Evolutionary conservation across 768 basidiomycete genomes (phyloP), one percentile per base, ranked within the genome.

Genomic region (Leccinum subtestaceum): DNA sequence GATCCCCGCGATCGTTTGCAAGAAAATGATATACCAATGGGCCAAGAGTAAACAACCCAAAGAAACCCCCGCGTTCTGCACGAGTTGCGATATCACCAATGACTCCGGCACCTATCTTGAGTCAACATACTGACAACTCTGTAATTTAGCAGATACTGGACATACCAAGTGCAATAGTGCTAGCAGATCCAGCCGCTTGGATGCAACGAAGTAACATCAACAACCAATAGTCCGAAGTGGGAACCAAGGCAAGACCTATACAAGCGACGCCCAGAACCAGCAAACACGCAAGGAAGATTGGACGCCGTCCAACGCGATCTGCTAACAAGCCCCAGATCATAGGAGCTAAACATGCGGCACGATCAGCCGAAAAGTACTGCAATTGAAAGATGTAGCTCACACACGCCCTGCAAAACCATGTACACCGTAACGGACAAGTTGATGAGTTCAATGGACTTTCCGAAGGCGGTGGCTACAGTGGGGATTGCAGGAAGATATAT

Each of bases 401-500:
- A 74, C 13, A 80, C 53, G 13, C 77, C 80, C 55, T 78, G 77
- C n/a, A 79, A 59, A n/a, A 81, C 65, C 76, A 86, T 80, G 64
- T 84, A 84, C 17, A 81, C 72, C 0, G 85, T 85, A 19, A 93
- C 87, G 8, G 91, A 90, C 45, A 94, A 69, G 68, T 92, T 93
- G 43, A 93, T 91, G 10, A 85, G 76, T 64, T 91, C 88, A 9
- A 79, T 80, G 0, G 86, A 83, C 57, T 84, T 83, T 64, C 85
- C 68, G 66, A 95, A 85, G 5, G 75, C 80, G 2, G 60, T 60
- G 1, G 86, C 78, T 23, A 94, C 73, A 0, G 81, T 77, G 1
- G 91, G 92, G 43, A 95, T 87, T 12, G 86, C 89, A 6, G 91
- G 90, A 50, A 91, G 83, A 68, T 91, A 93, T 57, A 92, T 87